Conservation (phyloP, 352 stramenopile genomes). For the Vaucheria bursata region DNA sequence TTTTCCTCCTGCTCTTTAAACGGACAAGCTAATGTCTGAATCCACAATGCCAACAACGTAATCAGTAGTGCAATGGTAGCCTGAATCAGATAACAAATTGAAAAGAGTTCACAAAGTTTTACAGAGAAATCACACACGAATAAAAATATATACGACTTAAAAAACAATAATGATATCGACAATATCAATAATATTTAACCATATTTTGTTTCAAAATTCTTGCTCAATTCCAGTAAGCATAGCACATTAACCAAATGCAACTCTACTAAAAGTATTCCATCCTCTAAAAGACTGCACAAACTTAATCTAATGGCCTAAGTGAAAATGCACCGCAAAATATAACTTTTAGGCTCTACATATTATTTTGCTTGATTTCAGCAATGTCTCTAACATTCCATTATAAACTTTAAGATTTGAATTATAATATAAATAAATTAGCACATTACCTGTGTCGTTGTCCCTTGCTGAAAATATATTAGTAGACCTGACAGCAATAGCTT, state of each 20-base stretch:
- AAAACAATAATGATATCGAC: too few relatives aligned
- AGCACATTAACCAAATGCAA: too few relatives aligned
- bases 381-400: neutral
- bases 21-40: slow-evolving; percentile 14
- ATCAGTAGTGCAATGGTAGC: slow-evolving; percentile 39
- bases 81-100: too few relatives aligned
- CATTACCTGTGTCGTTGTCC: slow-evolving; percentile 33
- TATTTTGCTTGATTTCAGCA: neutral
- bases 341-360: neutral
- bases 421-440: neutral
- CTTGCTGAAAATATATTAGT: slow-evolving; percentile 41
- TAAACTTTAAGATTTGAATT: neutral
- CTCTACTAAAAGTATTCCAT: too few relatives aligned
- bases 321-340: neutral
- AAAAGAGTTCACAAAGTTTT: too few relatives aligned
- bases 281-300: too few relatives aligned
- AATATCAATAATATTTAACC: too few relatives aligned
- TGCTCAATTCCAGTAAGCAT: too few relatives aligned
- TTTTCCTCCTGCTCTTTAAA: slow-evolving; percentile 38
- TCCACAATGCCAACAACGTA: slow-evolving; percentile 32
- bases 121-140: too few relatives aligned
- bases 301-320: too few relatives aligned
- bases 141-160: too few relatives aligned
- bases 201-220: too few relatives aligned
- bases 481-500: slow-evolving; percentile 45